Evolutionary conservation across 1,284 basidiomycete genomes (phyloP).

Genomic region (Ceratobasidium sp.): DNA sequence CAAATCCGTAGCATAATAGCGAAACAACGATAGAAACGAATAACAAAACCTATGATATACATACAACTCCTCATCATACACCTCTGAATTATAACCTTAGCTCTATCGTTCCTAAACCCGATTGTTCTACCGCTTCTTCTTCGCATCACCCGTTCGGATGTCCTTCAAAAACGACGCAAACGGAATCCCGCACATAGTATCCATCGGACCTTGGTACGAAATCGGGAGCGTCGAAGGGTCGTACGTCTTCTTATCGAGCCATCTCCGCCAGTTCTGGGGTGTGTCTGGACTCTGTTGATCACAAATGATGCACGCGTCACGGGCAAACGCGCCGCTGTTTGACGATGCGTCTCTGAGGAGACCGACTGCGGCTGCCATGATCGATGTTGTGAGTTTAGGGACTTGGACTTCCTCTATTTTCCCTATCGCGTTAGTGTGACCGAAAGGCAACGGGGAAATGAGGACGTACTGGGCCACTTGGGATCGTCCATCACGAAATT

Average conservation of each 20-base stretch:
- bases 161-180: conserved; percentile 7
- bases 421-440: background rate
- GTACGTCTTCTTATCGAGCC: background rate
- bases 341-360: background rate
- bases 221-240: background rate
- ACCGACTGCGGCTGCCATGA: background rate
- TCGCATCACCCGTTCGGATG: background rate
- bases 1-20: too few species aligned
- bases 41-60: background rate
- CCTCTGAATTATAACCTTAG: background rate
- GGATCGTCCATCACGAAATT: background rate
- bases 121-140: background rate
- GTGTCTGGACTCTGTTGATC: background rate
- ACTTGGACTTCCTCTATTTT: background rate
- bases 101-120: background rate
- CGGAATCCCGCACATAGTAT: background rate
- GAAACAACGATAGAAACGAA: background rate
- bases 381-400: background rate
- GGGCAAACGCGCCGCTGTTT: background rate
- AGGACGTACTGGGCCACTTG: background rate
- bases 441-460: background rate
- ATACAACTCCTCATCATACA: background rate
- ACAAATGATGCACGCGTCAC: background rate
- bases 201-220: background rate
- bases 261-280: background rate